A percentile compares a stretch with the other conserved stretches of the same genome.
These are phyloP conservation scores for Boletus edulis DNA, from an alignment of 768 basidiomycete genomes.

Conservation along the genomic window DNA sequence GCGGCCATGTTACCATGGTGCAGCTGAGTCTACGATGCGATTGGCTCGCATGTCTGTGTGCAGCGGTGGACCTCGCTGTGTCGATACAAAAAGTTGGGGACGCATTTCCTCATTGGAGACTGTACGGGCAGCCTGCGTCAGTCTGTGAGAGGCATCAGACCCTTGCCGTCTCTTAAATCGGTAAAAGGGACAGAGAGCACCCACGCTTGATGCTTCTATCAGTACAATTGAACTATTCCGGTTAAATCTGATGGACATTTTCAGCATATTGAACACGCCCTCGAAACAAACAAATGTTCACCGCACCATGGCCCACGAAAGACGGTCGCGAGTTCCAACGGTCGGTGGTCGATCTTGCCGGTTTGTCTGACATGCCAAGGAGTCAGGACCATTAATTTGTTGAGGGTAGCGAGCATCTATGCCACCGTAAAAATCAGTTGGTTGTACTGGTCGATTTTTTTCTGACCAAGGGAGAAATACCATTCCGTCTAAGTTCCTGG, in stretches of 20 bases:
- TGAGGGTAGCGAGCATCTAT: not conserved
- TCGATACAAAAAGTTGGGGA: not conserved
- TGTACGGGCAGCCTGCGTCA: not conserved
- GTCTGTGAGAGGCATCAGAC: conserved; percentile 9
- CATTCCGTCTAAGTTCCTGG: not conserved
- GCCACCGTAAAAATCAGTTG: conserved; percentile 2
- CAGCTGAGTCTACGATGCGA: not conserved
- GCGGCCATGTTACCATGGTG: not conserved
- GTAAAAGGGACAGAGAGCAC: conserved; percentile 8
- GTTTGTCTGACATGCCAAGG: not conserved
- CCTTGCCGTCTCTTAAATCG: conserved; percentile 16
- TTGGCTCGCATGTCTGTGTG: not conserved
- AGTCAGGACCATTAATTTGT: not conserved
- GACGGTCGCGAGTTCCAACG: conserved; percentile 1
- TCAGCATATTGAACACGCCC: not conserved
- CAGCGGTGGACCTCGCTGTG: not conserved
- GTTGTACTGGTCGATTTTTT: not conserved
- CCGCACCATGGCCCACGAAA: not conserved
- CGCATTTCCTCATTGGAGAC: conserved; percentile 1
- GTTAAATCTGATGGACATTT: not conserved
- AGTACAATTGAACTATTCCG: not conserved
- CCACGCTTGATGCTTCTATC: conserved; percentile 9
- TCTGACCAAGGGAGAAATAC: not conserved
- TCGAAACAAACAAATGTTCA: not conserved
- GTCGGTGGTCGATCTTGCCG: conserved; percentile 6